A percentile compares a stretch with the other conserved stretches of the same genome.
Evolutionary conservation across 176 grass and related monocot genomes (phyloP).

Genomic region (Oryza nivara): DNA sequence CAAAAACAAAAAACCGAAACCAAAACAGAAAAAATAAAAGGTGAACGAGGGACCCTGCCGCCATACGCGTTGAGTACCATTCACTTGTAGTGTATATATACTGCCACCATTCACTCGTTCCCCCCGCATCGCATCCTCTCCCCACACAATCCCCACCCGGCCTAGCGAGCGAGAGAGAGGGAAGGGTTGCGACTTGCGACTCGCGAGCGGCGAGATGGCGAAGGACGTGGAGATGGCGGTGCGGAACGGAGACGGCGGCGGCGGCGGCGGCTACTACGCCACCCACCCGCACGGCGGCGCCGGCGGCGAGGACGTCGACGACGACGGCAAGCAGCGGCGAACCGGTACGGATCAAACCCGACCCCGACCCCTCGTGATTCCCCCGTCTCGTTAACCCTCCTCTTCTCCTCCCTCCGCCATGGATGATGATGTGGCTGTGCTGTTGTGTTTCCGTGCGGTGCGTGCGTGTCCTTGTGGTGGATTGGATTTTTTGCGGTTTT

Average conservation of each 20-base stretch:
- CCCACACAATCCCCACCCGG: neutral
- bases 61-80: no score
- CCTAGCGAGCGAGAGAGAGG: neutral
- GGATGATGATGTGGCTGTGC: neutral
- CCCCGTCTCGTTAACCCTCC: neutral
- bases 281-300: constrained; percentile 12
- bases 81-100: neutral
- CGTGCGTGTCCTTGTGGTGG: neutral
- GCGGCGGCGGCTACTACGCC: neutral
- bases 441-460: neutral
- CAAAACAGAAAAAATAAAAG: neutral
- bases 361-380: no score
- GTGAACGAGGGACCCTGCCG: no score
- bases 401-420: neutral
- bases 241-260: constrained; percentile 24
- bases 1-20: no score
- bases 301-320: constrained; percentile 42
- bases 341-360: constrained; percentile 33
- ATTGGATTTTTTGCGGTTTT: neutral
- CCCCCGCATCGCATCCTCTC: neutral
- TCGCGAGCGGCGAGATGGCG: constrained; percentile 29
- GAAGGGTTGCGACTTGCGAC: neutral
- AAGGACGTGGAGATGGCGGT: constrained; percentile 63
- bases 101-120: neutral
- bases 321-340: constrained; percentile 75